phyloP scores from a whole-genome alignment of 2,329 filamentous ascomycete genomes.

The Dactylellina sp. region DNA sequence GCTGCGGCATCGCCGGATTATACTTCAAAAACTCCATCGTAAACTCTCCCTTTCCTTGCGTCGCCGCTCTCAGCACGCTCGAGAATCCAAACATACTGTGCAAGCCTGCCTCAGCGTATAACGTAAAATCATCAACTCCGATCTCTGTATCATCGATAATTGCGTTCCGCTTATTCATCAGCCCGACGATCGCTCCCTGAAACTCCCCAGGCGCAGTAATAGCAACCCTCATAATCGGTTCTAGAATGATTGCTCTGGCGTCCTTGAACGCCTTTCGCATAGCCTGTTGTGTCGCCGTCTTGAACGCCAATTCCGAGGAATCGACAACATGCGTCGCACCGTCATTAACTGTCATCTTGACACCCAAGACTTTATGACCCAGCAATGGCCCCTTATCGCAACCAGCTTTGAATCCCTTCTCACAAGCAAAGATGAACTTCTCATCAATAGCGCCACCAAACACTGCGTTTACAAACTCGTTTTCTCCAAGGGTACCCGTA shows the following conservation, averaged over 20 bases:
- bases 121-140: constrained; percentile 90
- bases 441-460: constrained; percentile 91
- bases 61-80: constrained; percentile 87
- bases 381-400: constrained; percentile 90
- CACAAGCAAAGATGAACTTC: constrained; percentile 93
- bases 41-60: constrained; percentile 98
- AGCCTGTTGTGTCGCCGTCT: constrained; percentile 90
- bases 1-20: constrained; percentile 82
- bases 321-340: constrained; percentile 98
- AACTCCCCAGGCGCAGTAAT: constrained; percentile 97
- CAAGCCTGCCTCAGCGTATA: constrained; percentile 89
- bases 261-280: constrained; percentile 93
- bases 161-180: constrained; percentile 96
- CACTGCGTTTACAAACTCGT: constrained; percentile 87
- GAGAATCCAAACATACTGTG: constrained; percentile 99
- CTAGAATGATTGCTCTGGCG: constrained; percentile 84
- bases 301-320: constrained; percentile 97
- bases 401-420: constrained; percentile 88
- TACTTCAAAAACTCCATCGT: constrained; percentile 99
- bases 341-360: constrained; percentile 92
- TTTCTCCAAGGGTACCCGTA: constrained; percentile 76
- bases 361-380: constrained; percentile 90
- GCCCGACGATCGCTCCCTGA: constrained; percentile 92
- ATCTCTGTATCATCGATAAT: constrained; percentile 96
- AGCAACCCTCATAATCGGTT: constrained; percentile 98